Evolutionary conservation across 495 filamentous ascomycete genomes (phyloP).

Genomic region (Podospora pseudopauciseta): DNA sequence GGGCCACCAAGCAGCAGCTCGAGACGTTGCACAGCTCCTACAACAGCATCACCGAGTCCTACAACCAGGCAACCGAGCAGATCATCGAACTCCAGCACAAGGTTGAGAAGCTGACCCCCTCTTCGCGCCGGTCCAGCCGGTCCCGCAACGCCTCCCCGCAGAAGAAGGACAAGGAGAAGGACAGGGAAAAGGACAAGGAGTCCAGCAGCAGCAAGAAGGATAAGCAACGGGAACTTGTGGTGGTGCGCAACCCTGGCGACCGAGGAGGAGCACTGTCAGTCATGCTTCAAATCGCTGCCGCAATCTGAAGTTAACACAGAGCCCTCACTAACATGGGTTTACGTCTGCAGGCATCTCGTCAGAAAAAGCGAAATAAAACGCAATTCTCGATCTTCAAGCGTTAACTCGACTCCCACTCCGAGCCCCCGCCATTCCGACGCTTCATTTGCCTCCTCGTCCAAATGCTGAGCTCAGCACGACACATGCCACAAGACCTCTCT

Average conservation of each 20-base stretch:
- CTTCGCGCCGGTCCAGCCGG: conserved; percentile 23
- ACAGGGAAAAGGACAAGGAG: conserved; percentile 16
- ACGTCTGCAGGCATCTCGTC: conserved; percentile 12
- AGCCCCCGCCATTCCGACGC: not conserved
- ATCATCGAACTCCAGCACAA: conserved; percentile 26
- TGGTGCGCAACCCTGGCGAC: conserved; percentile 34
- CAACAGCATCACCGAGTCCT: conserved; percentile 22
- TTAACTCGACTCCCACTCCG: not conserved
- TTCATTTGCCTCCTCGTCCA: not conserved
- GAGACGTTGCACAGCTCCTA: conserved; percentile 19
- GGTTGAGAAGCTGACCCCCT: conserved; percentile 20
- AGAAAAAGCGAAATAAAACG: conserved; percentile 9
- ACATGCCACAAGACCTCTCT: not conserved
- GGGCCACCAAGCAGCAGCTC: conserved; percentile 27
- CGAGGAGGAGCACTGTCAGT: conserved; percentile 35
- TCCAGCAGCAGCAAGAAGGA: conserved; percentile 19
- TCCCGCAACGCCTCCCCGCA: conserved; percentile 31
- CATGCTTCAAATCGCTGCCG: conserved; percentile 32
- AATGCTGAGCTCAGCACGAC: not conserved
- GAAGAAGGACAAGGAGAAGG: conserved; percentile 33
- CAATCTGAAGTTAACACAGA: conserved; percentile 20
- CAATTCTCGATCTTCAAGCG: not conserved
- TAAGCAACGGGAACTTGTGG: conserved; percentile 33
- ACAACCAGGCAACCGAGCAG: conserved; percentile 23
- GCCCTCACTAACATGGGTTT: conserved; percentile 2